Evolutionary conservation across 257 asterid genomes (phyloP), one percentile per base, ranked within the genome.

Genomic region (Przewalskia tangutica): DNA sequence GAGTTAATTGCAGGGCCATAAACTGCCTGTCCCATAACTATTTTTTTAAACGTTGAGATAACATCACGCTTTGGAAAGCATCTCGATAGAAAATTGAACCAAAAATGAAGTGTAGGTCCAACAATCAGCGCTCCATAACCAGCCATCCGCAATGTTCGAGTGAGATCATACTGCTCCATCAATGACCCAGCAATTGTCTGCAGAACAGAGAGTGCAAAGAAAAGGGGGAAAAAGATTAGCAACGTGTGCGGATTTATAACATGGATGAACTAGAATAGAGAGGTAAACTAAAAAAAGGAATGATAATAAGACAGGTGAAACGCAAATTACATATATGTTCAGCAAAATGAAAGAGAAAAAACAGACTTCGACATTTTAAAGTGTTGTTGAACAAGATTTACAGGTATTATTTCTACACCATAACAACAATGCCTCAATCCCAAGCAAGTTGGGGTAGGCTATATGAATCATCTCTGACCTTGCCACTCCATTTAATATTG

Each of bases 1-100:
- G 56, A 88, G 77, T 93, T 96, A 94, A 96, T 87, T 18, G 86
- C 84, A 68, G 98, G 98, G 11, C 98, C 99, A 84, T 81, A 96
- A 13, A 88, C 4, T 6, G 90, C 77, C 88, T 96, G 99, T 77
- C 98, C 99, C 89, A 93, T n/a, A 6, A 83, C 88, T 59, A 94
- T 94, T 84, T 96, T 96, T 90, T 90, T 92, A 27, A 93, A 77
- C 1, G 99, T 96, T 59, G 98, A 87, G 10, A 65, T 12, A 64
- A 94, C 46, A 87, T 96, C 99, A 5, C 93, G 91, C 53, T 84
- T 89, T 0, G 99, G 99, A 20, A 90, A 83, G 81, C 81, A 59
- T 58, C 85, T 88, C 0, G 95, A 91, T 79, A 89, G 83, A 27
- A 89, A 89, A 85, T 91, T 93, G 80, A 90, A 91, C 93, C 92